phyloP scores from a whole-genome alignment of 306 rosid species.

The Vigna radiata region DNA sequence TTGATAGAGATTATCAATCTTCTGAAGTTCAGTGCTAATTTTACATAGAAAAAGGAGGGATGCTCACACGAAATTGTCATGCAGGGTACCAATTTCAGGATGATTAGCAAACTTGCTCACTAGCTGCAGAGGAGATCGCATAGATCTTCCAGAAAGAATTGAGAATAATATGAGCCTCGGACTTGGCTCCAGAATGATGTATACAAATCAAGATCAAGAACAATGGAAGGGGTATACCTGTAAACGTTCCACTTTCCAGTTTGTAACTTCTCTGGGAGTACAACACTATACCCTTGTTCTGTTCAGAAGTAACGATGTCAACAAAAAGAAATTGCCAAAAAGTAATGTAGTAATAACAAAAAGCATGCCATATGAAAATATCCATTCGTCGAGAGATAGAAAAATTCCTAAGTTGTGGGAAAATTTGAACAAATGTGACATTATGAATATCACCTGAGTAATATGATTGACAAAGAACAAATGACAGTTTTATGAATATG shows the following conservation, averaged over 20 bases:
- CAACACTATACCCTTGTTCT: conserved; percentile 92
- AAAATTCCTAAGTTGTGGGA: neutral
- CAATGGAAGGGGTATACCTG: conserved; percentile 61
- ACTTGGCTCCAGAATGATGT: conserved; percentile 24
- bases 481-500: conserved; percentile 30
- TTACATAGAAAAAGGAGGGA: conserved; percentile 35
- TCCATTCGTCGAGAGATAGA: conserved; percentile 18
- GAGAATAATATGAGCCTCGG: conserved; percentile 2
- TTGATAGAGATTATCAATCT: conserved; percentile 29
- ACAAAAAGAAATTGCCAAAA: conserved; percentile 27
- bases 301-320: conserved; percentile 56
- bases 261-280: conserved; percentile 93
- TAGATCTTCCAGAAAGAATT: conserved; percentile 61
- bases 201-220: conserved; percentile 35
- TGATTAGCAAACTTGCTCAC: conserved; percentile 76
- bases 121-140: conserved; percentile 78
- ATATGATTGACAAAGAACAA: conserved; percentile 18
- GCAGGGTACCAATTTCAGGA: conserved; percentile 90
- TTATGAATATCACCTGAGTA: conserved; percentile 19
- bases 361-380: conserved; percentile 19
- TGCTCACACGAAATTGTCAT: conserved; percentile 94
- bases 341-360: conserved; percentile 20
- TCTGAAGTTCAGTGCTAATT: conserved; percentile 25
- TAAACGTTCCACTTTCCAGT: conserved; percentile 97
- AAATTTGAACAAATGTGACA: conserved; percentile 27